Base-by-base conservation (phyloP, 148 eudicot species). In the Oxyria digyna region DNA sequence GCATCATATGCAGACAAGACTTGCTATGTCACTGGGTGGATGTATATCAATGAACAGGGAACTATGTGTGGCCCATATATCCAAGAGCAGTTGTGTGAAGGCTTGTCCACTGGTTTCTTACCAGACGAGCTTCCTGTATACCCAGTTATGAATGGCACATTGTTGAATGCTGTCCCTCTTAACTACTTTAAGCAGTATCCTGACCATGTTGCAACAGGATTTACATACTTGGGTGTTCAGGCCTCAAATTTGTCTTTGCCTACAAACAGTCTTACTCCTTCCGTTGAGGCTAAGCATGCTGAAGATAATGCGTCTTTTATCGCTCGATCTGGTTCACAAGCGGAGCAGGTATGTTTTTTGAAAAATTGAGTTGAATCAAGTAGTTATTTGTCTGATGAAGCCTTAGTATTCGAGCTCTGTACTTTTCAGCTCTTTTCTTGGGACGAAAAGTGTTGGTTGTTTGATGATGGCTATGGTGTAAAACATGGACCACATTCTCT, bases 51-150 rank as follows among this genome's bases (percentile, higher is more conserved):
- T 79, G 87, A 88, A 74, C 79, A 81, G 50, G 93, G 97, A 8
- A 84, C 82, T 69, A 86, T 90, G 91, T 90, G 97, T 73, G 99
- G 99, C 35, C 99, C 99, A 15, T 94, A 94, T 73, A 74, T 91
- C 65, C 81, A 85, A 62, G 87, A 90, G 73, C 99, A 94, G 77
- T 74, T 94, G 70, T 81, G 73, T 48, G 96, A 91, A 79, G 99
- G 99, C 59, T 79, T 94, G 37, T 75, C 85, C 12, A 81, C 89
- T 45, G 87, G 96, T 24, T 94, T 85, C 76, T 72, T 94, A 81
- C 99, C 99, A 0, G 87, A 80, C 4, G 96, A 86, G 72, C 97
- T 94, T 77, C 87, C 79, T 46, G 91, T 94, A 50, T 94, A 94
- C 72, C 96, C 99, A 50, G 43, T 94, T 46, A 6, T 82, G 21